Conservation (phyloP, 2,329 filamentous ascomycete genomes). For the Talaromyces rugulosus region DNA sequence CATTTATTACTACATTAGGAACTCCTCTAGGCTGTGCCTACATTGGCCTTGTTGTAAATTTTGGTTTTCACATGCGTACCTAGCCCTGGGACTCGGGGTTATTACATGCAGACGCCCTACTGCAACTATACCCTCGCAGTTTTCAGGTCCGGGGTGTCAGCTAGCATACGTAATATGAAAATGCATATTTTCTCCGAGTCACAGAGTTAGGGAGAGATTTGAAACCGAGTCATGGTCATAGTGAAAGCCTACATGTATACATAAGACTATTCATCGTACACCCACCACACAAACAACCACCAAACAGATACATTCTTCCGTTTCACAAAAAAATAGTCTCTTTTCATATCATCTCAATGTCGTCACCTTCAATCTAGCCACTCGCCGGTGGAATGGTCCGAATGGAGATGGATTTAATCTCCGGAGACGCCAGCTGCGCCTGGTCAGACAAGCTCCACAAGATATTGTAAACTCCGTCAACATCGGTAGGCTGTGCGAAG, state of each 20-base stretch:
- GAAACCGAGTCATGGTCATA: background rate
- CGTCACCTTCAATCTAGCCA: background rate
- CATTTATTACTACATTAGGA: background rate
- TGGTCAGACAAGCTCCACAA: background rate
- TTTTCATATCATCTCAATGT: background rate
- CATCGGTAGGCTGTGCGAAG: constrained; percentile 1
- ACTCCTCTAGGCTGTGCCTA: background rate
- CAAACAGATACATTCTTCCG: background rate
- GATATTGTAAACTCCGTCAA: background rate
- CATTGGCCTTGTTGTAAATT: background rate
- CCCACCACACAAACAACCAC: background rate
- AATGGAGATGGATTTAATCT: background rate
- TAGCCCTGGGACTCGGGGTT: background rate
- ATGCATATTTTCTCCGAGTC: background rate
- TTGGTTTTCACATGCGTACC: background rate
- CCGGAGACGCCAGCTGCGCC: background rate
- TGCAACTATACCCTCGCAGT: background rate
- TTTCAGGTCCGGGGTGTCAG: background rate
- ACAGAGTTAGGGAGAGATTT: background rate
- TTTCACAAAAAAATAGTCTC: background rate
- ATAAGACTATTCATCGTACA: background rate
- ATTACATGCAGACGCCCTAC: background rate
- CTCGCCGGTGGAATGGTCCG: background rate
- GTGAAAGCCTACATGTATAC: background rate
- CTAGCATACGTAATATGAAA: background rate